Conservation (phyloP, 805 yeast species). For the Hagleromyces aurorensis region DNA sequence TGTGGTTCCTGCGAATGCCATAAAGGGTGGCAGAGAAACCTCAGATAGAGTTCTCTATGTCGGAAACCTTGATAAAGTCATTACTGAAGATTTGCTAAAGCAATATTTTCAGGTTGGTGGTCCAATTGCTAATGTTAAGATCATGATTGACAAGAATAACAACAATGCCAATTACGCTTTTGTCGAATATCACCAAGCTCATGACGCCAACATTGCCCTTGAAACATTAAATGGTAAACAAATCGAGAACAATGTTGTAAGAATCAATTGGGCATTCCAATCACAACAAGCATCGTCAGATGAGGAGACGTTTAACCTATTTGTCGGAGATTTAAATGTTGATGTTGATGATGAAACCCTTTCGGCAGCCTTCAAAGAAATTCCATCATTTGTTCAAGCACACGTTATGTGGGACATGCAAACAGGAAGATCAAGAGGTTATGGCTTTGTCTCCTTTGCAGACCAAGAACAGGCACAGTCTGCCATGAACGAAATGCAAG, state of each 20-base stretch:
- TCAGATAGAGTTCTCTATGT: conserved; percentile 69
- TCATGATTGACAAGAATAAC: conserved; percentile 67
- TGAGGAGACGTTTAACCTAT: conserved; percentile 59
- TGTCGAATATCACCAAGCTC: conserved; percentile 57
- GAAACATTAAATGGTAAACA: conserved; percentile 51
- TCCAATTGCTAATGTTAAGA: conserved; percentile 54
- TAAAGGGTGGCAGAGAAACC: conserved; percentile 75
- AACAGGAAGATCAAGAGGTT: conserved; percentile 84
- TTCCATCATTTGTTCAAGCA: conserved; percentile 62
- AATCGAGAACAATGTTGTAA: conserved; percentile 48
- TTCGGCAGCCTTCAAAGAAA: conserved; percentile 46
- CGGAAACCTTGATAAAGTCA: conserved; percentile 59
- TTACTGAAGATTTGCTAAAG: conserved; percentile 53
- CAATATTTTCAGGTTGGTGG: conserved; percentile 60
- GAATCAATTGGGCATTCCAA: conserved; percentile 78
- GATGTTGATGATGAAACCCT: conserved; percentile 77
- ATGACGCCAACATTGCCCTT: conserved; percentile 55
- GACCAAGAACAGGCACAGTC: conserved; percentile 61
- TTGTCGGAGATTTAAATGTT: conserved; percentile 78
- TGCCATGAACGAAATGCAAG: conserved; percentile 69
- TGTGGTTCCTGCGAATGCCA: conserved; percentile 56
- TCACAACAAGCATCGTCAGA: conserved; percentile 56
- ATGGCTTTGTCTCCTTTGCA: conserved; percentile 78
- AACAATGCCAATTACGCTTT: conserved; percentile 76
- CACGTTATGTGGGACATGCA: conserved; percentile 98